A percentile compares a stretch with the other conserved stretches of the same genome.
Evolutionary conservation across 106 monocot species (phyloP).

Genomic region (Apostasia ramifera): DNA sequence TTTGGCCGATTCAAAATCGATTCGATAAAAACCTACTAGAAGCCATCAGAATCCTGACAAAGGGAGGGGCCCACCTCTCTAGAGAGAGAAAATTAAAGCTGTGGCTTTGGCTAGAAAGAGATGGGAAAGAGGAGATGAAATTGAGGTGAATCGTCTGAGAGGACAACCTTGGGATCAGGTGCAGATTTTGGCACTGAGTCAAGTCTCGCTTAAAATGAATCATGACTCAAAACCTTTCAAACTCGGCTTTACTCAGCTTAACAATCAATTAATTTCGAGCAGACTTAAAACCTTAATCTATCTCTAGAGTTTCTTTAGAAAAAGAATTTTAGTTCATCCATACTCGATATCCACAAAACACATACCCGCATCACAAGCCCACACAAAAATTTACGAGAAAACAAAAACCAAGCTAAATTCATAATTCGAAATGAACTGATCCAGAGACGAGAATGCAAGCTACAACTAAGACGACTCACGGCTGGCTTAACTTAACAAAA

Average conservation of each 20-base stretch:
- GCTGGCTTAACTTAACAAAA: too few relatives aligned
- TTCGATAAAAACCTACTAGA: neutral
- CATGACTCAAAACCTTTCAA: neutral
- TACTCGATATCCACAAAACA: too few relatives aligned
- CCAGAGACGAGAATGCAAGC: too few relatives aligned
- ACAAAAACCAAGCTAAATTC: too few relatives aligned
- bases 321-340: too few relatives aligned
- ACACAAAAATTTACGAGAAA: too few relatives aligned
- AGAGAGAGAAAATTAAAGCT: slow-evolving; percentile 9
- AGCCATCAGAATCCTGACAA: slow-evolving; percentile 2
- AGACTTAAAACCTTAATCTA: neutral
- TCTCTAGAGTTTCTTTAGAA: neutral
- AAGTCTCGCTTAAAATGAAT: neutral
- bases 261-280: neutral
- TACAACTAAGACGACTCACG: too few relatives aligned
- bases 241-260: neutral
- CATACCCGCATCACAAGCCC: too few relatives aligned
- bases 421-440: too few relatives aligned
- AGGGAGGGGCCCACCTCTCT: slow-evolving; percentile 6
- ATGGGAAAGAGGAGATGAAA: slow-evolving; percentile 4
- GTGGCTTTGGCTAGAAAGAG: neutral
- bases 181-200: neutral
- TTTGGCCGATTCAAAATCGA: too few relatives aligned
- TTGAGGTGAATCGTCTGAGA: neutral
- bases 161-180: slow-evolving; percentile 5